These are phyloP conservation scores for Chlorella sp. DNA, from an alignment of 139 green algal species.

Conservation along the genomic window DNA sequence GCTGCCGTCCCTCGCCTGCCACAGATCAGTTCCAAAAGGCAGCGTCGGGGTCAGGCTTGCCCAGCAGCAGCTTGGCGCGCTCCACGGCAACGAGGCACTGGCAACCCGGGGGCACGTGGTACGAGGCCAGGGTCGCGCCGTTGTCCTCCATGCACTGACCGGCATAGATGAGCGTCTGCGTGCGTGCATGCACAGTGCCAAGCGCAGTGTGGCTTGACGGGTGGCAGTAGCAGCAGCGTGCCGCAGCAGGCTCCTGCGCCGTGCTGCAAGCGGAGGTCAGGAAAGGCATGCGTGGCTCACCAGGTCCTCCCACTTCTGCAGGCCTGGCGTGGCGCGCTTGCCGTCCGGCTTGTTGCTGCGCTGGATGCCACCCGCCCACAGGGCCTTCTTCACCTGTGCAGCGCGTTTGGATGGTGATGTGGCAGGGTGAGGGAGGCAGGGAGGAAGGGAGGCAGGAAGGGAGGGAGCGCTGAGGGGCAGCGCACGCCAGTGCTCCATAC, in stretches of 20 bases:
- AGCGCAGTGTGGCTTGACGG: neutral
- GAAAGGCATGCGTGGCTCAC: conserved; percentile 15
- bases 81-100: conserved; percentile 1
- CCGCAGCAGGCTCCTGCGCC: neutral
- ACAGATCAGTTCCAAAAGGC: conserved; percentile 2
- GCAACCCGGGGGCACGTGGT: conserved; percentile 73
- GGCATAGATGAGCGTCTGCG: conserved; percentile 75
- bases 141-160: conserved; percentile 70
- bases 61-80: neutral
- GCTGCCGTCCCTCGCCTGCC: no score
- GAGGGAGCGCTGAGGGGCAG: neutral
- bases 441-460: no score
- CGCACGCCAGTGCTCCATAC: no score
- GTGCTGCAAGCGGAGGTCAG: neutral
- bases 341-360: conserved; percentile 72
- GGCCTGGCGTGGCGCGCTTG: conserved; percentile 65
- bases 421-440: no score
- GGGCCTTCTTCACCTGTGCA: conserved; percentile 76
- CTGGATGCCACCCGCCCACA: conserved; percentile 79
- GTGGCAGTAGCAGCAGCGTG: neutral
- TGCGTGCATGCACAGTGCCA: neutral
- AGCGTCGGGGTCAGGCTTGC: conserved; percentile 3
- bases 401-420: no score
- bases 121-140: conserved; percentile 54
- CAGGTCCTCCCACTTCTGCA: conserved; percentile 71